Percentiles rank a stretch among this genome's conserved stretches.
Evolutionary conservation across 805 yeast species (phyloP).

Genomic region (Myxozyma mucilagina): DNA sequence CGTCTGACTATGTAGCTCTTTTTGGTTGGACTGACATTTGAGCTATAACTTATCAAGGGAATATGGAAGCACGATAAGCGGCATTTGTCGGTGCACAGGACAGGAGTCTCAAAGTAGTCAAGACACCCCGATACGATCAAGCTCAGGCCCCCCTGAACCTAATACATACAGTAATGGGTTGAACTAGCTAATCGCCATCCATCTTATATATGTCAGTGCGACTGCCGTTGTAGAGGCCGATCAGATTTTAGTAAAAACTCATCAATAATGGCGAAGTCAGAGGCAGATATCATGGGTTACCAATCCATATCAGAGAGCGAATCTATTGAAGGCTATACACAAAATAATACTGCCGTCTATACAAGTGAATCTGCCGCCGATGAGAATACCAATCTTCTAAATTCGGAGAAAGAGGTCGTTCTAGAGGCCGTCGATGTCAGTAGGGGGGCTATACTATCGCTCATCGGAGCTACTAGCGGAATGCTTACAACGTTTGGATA

Average conservation of each 20-base stretch:
- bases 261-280: neutral
- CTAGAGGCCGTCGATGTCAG: conserved; percentile 6
- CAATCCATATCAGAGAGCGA: neutral
- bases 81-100: neutral
- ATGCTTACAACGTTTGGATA: conserved; percentile 61
- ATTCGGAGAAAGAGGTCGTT: neutral
- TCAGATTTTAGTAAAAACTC: too few species aligned
- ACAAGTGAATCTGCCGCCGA: conserved; percentile 2
- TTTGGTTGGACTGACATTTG: too few species aligned
- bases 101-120: neutral
- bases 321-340: neutral
- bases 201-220: too few species aligned
- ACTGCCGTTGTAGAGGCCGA: too few species aligned
- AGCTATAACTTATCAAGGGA: too few species aligned
- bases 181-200: too few species aligned
- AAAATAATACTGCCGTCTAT: neutral
- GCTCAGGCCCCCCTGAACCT: conserved; percentile 7
- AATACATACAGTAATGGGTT: neutral
- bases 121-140: conserved; percentile 8
- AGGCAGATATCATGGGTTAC: neutral
- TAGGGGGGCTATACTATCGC: conserved; percentile 50
- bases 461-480: conserved; percentile 58
- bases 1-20: too few species aligned
- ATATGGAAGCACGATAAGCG: too few species aligned
- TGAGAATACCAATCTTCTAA: conserved; percentile 3